Evolutionary conservation across 768 basidiomycete species (phyloP), one percentile per base, ranked within the genome.

Genomic region (Lepiota venenata): DNA sequence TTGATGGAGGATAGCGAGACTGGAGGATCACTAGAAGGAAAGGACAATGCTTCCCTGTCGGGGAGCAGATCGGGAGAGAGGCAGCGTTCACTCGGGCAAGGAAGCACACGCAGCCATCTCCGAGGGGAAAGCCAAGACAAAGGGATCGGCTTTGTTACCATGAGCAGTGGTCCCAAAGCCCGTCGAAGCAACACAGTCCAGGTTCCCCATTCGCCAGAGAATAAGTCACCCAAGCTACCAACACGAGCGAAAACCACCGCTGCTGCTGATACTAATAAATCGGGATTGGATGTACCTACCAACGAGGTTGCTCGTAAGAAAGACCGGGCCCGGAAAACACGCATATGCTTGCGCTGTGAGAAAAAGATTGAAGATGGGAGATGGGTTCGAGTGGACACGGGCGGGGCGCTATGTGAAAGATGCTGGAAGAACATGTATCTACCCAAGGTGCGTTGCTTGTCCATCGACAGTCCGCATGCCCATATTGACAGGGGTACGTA

Each of bases 341-440:
- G 72, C 56, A 64, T 71, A 12, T 97, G 94, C 64, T 70, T 84
- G 47, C 80, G 83, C 58, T 97, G 94, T 69, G 67, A 75, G 51
- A 78, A 77, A 66, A 70, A 61, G 58, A 87, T 96, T 52, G 85
- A 87, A 36, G 88, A 93, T 65, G 87, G 88, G 59, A 74, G 88
- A 60, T 95, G 86, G 92, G 87, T 91, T 56, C 78, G 76, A 64
- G 85, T 84, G 70, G 92, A 87, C 66, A 80, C 75, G n/a, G 86
- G 81, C 53, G 81, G 71, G 37, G 84, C 93, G 36, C 70, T 97
- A 61, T 97, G 95, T 68, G 95, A 94, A 64, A 71, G 70, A 62
- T 95, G 94, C 68, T 97, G 94, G 94, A 97, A 96, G 77, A 85
- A 89, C 63, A 88, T 95, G 86, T 97, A 96, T 73, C 70, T 97